Percentiles rank a stretch among this genome's conserved stretches.
Conservation (phyloP, 345 rosid species). For the Gossypium ekmanianum region DNA sequence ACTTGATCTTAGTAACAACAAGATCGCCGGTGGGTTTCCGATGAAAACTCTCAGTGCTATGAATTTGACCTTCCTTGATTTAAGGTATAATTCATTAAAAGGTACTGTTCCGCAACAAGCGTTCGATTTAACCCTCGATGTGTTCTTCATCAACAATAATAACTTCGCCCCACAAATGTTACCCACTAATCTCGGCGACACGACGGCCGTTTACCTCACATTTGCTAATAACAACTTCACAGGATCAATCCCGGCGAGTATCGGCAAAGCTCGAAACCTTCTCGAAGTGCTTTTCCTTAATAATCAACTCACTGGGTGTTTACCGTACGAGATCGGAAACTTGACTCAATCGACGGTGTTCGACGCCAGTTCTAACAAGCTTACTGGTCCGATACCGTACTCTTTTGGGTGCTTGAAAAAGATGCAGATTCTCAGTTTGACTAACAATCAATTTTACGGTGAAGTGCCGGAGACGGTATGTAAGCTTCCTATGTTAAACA, state of each 20-base stretch:
- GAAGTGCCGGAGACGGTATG: slow-evolving; percentile 49
- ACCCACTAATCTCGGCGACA: slow-evolving; percentile 40
- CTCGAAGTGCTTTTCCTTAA: slow-evolving; percentile 50
- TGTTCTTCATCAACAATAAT: slow-evolving; percentile 60
- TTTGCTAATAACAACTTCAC: slow-evolving; percentile 48
- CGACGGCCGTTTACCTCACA: slow-evolving; percentile 48
- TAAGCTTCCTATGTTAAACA: slow-evolving; percentile 30
- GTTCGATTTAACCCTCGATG: slow-evolving; percentile 39
- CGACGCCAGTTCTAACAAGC: slow-evolving; percentile 39
- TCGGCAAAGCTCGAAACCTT: slow-evolving; percentile 37
- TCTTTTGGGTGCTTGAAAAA: slow-evolving; percentile 50
- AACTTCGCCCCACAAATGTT: slow-evolving; percentile 22
- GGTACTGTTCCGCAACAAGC: slow-evolving; percentile 34
- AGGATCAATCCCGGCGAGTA: slow-evolving; percentile 44
- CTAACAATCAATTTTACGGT: slow-evolving; percentile 39
- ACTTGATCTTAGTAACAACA: slow-evolving; percentile 61
- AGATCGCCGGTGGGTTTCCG: slow-evolving; percentile 36
- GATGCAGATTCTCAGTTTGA: slow-evolving; percentile 35
- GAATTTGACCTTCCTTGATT: slow-evolving; percentile 41
- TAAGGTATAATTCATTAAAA: slow-evolving; percentile 40
- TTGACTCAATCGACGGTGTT: slow-evolving; percentile 31
- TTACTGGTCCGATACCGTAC: slow-evolving; percentile 50
- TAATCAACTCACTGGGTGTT: slow-evolving; percentile 45
- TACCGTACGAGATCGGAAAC: slow-evolving; percentile 52
- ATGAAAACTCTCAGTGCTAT: slow-evolving; percentile 12